These are phyloP conservation scores for Cephaloascus fragrans DNA, from an alignment of 805 yeast genomes.

Conservation along the genomic window DNA sequence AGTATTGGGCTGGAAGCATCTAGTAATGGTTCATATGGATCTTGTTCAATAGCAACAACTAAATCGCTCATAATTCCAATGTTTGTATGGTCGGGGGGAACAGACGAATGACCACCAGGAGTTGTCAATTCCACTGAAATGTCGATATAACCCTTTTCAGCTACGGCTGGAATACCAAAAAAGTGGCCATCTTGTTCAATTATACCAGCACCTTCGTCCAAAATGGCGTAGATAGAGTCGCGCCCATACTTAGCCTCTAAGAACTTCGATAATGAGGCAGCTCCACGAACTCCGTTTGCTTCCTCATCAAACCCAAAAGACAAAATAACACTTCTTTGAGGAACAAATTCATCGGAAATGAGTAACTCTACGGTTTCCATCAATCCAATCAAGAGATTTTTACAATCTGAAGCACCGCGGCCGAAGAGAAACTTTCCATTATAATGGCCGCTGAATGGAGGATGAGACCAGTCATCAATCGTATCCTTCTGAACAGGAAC, in stretches of 20 bases:
- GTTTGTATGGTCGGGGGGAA: conserved; percentile 30
- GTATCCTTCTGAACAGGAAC: conserved; percentile 66
- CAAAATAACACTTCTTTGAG: conserved; percentile 18
- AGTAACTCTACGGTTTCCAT: conserved; percentile 19
- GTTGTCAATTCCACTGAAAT: conserved; percentile 19
- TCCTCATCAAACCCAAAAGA: conserved; percentile 29
- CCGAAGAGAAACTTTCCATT: conserved; percentile 20
- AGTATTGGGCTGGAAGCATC: conserved; percentile 21
- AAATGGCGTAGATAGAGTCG: conserved; percentile 18
- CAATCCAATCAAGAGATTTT: conserved; percentile 22
- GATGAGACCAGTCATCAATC: conserved; percentile 47
- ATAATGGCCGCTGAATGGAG: conserved; percentile 43
- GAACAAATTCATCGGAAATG: conserved; percentile 13
- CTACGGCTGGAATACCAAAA: conserved; percentile 4
- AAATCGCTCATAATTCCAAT: conserved; percentile 27
- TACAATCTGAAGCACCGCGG: conserved; percentile 27
- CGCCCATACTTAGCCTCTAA: conserved; percentile 15
- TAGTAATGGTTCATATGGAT: conserved; percentile 20
- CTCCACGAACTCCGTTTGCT: conserved; percentile 20
- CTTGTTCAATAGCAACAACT: conserved; percentile 19
- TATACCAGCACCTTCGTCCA: conserved; percentile 20
- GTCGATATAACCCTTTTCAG: conserved; percentile 24
- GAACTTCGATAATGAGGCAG: conserved; percentile 10
- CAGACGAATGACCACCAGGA: conserved; percentile 32
- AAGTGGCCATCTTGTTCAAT: not conserved